Percentiles rank a stretch among this genome's conserved stretches.
These are phyloP conservation scores for Auriscalpium vulgare DNA, from an alignment of 768 basidiomycete species.

Conservation along the genomic window DNA sequence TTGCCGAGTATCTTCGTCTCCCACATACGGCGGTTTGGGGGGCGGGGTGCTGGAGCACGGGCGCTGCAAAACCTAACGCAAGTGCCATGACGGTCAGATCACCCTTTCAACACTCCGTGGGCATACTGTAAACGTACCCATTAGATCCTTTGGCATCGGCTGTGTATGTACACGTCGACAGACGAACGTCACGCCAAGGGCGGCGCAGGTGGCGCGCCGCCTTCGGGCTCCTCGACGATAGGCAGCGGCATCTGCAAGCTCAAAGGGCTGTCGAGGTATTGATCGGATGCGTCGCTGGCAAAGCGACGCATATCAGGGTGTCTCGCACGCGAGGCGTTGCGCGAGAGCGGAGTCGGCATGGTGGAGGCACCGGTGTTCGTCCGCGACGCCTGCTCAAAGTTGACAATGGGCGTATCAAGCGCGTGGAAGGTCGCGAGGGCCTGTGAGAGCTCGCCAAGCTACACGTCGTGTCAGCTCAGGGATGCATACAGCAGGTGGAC, in stretches of 20 bases:
- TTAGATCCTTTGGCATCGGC: no score
- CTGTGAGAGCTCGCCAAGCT: constrained; percentile 50
- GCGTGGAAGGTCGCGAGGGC: constrained; percentile 37
- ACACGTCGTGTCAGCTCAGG: constrained; percentile 2
- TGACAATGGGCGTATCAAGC: constrained; percentile 33
- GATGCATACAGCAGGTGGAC: neutral
- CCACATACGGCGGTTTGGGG: no score
- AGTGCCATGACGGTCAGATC: no score
- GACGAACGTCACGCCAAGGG: neutral
- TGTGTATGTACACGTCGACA: no score
- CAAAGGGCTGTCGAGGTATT: constrained; percentile 24
- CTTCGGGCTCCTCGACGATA: constrained; percentile 2
- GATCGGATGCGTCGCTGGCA: constrained; percentile 4
- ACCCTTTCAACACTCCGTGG: no score
- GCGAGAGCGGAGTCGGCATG: constrained; percentile 16
- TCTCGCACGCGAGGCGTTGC: constrained; percentile 16
- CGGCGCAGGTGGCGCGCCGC: neutral
- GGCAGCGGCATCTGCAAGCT: constrained; percentile 17
- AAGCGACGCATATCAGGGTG: constrained; percentile 15
- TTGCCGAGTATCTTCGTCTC: no score
- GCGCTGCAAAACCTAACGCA: no score
- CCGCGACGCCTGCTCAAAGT: constrained; percentile 24
- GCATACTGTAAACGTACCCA: no score
- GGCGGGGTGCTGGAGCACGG: no score
- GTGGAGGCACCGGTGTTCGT: constrained; percentile 24